phyloP scores from a whole-genome alignment of 2,329 filamentous ascomycete species.

The Monilinia laxa region DNA sequence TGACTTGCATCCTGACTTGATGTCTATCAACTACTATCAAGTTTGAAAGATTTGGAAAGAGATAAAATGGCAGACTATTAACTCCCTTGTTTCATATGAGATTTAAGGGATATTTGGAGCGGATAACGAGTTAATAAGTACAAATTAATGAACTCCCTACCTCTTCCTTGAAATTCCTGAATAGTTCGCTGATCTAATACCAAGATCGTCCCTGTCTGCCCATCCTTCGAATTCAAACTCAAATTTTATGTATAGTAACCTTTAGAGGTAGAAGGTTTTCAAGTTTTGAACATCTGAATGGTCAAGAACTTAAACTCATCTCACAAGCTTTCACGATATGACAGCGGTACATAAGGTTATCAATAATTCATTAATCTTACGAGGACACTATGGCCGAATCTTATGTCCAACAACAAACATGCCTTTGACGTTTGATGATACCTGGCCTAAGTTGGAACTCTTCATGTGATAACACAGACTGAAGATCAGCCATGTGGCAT shows the following conservation, averaged over 20 bases:
- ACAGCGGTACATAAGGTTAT: background rate
- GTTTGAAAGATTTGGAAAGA: background rate
- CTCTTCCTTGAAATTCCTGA: background rate
- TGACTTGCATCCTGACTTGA: background rate
- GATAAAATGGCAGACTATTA: background rate
- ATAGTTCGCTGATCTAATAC: constrained; percentile 8
- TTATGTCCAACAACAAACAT: background rate
- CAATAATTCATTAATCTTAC: background rate
- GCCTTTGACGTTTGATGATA: too few species aligned
- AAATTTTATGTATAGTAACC: background rate
- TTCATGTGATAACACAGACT: constrained; percentile 10
- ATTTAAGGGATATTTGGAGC: background rate
- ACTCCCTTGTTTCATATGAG: background rate
- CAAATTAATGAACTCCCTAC: background rate
- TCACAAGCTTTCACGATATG: background rate
- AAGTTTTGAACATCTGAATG: background rate
- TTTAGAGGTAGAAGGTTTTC: background rate
- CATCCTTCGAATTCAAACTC: background rate
- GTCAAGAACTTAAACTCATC: background rate
- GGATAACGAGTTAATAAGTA: background rate
- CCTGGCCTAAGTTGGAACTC: background rate
- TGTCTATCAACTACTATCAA: background rate
- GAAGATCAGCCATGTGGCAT: constrained; percentile 11
- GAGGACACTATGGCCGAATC: background rate
- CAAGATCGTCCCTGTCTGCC: background rate